Conservation (phyloP, 2,329 filamentous ascomycete species). For the Paecilomyces formosus region DNA sequence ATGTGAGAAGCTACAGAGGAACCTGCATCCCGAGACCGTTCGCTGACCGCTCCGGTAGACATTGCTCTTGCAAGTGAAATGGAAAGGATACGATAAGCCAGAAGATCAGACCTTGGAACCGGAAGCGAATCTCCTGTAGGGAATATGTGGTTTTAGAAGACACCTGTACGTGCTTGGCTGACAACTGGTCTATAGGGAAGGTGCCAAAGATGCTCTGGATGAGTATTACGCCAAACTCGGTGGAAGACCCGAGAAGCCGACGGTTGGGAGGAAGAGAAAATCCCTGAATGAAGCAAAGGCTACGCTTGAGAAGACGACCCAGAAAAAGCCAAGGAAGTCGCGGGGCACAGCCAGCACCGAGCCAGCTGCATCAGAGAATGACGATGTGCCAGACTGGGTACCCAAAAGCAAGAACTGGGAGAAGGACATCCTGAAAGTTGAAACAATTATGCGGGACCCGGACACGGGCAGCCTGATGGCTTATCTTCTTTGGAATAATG, state of each 20-base stretch:
- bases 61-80: slow-evolving; percentile 38
- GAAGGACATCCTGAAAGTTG: slow-evolving; percentile 30
- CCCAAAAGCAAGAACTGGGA: slow-evolving; percentile 38
- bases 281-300: slow-evolving; percentile 23
- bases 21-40: slow-evolving; percentile 4
- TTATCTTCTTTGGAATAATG: slow-evolving; percentile 38
- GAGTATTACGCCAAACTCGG: slow-evolving; percentile 37
- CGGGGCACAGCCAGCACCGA: slow-evolving; percentile 11
- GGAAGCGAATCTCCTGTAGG: slow-evolving; percentile 37
- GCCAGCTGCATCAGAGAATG: slow-evolving; percentile 11
- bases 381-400: slow-evolving; percentile 26
- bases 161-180: slow-evolving; percentile 5
- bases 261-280: slow-evolving; percentile 29
- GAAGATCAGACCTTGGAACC: slow-evolving; percentile 40
- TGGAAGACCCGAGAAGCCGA: slow-evolving; percentile 25
- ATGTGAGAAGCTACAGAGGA: slow-evolving; percentile 18
- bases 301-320: slow-evolving; percentile 12
- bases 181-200: slow-evolving; percentile 21
- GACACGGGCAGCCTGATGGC: slow-evolving; percentile 26
- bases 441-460: slow-evolving; percentile 35
- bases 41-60: slow-evolving; percentile 20
- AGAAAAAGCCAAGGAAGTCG: slow-evolving; percentile 22
- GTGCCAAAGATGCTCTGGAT: slow-evolving; percentile 30
- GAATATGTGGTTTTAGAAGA: background rate
- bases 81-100: slow-evolving; percentile 38